These are phyloP conservation scores for Trichoderma brevicompactum DNA, from an alignment of 2,329 filamentous ascomycete species.

Conservation along the genomic window DNA sequence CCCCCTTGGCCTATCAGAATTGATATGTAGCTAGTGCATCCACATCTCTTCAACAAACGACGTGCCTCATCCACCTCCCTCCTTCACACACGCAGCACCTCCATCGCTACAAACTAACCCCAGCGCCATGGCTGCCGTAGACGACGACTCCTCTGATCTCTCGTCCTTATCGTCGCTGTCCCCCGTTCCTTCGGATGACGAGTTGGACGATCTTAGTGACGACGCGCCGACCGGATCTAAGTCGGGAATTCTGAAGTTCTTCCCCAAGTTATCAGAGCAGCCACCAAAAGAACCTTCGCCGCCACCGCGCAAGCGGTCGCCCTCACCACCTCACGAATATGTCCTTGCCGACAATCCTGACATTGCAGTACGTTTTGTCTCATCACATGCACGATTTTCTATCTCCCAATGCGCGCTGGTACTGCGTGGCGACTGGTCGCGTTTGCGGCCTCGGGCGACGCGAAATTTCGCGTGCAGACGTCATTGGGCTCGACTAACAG, in stretches of 20 bases:
- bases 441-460: conserved; percentile 50
- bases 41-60: conserved; percentile 40
- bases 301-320: conserved; percentile 75
- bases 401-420: background rate
- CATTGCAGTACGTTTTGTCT: conserved; percentile 75
- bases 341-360: conserved; percentile 88
- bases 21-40: conserved; percentile 40
- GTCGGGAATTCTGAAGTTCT: conserved; percentile 69
- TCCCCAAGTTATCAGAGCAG: conserved; percentile 59
- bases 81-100: conserved; percentile 35
- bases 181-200: conserved; percentile 50
- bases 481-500: conserved; percentile 43
- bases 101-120: conserved; percentile 31
- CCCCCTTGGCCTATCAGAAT: conserved; percentile 40
- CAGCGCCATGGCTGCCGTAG: conserved; percentile 56
- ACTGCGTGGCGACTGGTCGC: conserved; percentile 38
- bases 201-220: conserved; percentile 53
- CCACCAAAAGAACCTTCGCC: conserved; percentile 64
- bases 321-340: conserved; percentile 89
- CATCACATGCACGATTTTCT: background rate
- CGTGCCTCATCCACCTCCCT: conserved; percentile 36
- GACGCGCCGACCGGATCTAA: conserved; percentile 52
- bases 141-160: conserved; percentile 67
- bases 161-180: conserved; percentile 60
- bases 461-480: conserved; percentile 56